These are phyloP conservation scores for Vaccinium macrocarpon DNA, from an alignment of 148 eudicot species.

Conservation along the genomic window DNA sequence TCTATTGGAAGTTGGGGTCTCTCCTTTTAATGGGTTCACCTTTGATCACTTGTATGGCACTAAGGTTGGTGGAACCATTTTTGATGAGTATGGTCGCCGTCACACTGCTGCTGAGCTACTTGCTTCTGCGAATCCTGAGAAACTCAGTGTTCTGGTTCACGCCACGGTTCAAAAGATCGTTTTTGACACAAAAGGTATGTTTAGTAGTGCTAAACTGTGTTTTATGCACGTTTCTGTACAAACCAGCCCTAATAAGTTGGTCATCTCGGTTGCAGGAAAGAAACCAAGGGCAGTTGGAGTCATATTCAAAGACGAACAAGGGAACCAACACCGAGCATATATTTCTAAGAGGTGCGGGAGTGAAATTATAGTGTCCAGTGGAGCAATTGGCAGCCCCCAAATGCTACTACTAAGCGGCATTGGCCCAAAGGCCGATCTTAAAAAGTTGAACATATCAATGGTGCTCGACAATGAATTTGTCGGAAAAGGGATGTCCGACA, in stretches of 20 bases:
- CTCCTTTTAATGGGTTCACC: conserved; percentile 89
- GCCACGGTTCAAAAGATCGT: conserved; percentile 70
- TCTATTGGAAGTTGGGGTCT: conserved; percentile 70
- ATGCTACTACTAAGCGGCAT: conserved; percentile 82
- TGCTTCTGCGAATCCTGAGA: conserved; percentile 54
- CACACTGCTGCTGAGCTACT: conserved; percentile 90
- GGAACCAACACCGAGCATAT: conserved; percentile 50
- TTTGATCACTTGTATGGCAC: conserved; percentile 89
- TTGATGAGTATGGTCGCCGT: conserved; percentile 66
- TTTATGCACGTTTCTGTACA: not conserved
- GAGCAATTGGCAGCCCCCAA: conserved; percentile 95
- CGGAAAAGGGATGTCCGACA: conserved; percentile 80
- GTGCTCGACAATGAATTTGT: conserved; percentile 66
- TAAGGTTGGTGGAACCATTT: conserved; percentile 92
- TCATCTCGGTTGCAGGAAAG: conserved; percentile 35
- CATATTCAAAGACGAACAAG: conserved; percentile 77
- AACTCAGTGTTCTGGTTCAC: conserved; percentile 58
- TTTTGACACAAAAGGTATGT: conserved; percentile 50
- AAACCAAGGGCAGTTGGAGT: conserved; percentile 80
- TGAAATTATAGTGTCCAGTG: conserved; percentile 67
- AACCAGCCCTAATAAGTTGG: not conserved
- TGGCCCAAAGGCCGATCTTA: conserved; percentile 71
- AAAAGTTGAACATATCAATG: conserved; percentile 58
- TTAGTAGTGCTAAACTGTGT: not conserved
- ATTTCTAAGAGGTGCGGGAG: conserved; percentile 51